Evolutionary conservation across 2,329 filamentous ascomycete species (phyloP).

Genomic region (Ustilaginoidea virens): DNA sequence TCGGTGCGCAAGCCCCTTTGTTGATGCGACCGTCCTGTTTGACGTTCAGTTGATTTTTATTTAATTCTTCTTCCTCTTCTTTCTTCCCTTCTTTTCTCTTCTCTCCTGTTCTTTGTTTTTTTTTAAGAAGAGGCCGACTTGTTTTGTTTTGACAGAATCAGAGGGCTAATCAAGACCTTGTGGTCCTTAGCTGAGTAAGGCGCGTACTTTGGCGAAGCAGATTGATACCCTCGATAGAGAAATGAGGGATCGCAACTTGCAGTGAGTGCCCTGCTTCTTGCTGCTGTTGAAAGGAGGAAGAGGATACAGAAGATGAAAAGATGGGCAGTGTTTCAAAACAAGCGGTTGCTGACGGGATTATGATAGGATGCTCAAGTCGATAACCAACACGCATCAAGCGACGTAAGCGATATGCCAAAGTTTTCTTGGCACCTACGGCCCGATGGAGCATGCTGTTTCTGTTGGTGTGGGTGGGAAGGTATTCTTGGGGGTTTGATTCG

Average conservation of each 20-base stretch:
- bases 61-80: no score
- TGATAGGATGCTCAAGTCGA: constrained; percentile 11
- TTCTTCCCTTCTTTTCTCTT: no score
- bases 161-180: background rate
- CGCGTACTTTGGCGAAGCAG: constrained; percentile 29
- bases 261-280: constrained; percentile 12
- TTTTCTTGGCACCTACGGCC: background rate
- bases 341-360: no score
- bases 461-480: no score
- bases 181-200: constrained; percentile 30
- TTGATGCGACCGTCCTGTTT: constrained; percentile 20
- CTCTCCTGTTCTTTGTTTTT: no score
- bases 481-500: no score
- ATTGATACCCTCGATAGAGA: constrained; percentile 39
- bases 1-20: constrained; percentile 44
- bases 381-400: constrained; percentile 9
- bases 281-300: background rate
- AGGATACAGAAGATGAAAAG: no score
- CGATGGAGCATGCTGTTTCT: no score
- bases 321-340: no score
- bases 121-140: constrained; percentile 8
- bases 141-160: no score
- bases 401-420: constrained; percentile 3
- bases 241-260: constrained; percentile 38
- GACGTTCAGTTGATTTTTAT: no score